Percentiles rank a stretch among this genome's conserved stretches.
These are phyloP conservation scores for Zangia roseola DNA, from an alignment of 768 basidiomycete genomes.

Conservation along the genomic window DNA sequence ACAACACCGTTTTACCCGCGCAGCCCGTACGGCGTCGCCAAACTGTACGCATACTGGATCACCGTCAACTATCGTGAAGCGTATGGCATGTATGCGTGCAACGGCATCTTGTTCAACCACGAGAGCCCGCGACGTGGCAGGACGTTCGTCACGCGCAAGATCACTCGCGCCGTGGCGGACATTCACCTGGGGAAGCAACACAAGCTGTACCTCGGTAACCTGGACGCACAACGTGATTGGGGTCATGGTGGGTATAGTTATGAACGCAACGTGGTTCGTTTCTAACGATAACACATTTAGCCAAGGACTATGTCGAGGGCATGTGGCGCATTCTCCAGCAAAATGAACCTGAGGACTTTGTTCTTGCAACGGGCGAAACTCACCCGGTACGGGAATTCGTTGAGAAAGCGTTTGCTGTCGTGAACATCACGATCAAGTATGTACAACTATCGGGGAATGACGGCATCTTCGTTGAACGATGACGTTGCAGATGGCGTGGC, in stretches of 20 bases:
- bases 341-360: conserved; percentile 78
- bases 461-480: conserved; percentile 2
- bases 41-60: conserved; percentile 91
- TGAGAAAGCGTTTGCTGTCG: conserved; percentile 74
- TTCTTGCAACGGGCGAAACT: conserved; percentile 94
- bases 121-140: conserved; percentile 93
- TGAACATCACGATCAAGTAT: conserved; percentile 67
- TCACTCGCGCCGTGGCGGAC: conserved; percentile 88
- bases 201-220: conserved; percentile 90
- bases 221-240: conserved; percentile 97
- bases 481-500: conserved; percentile 68
- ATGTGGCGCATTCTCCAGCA: conserved; percentile 99
- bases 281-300: conserved; percentile 36
- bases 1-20: conserved; percentile 99
- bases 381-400: conserved; percentile 94
- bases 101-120: conserved; percentile 97
- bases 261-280: background rate
- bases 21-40: conserved; percentile 93
- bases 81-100: conserved; percentile 95
- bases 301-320: conserved; percentile 90
- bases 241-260: conserved; percentile 71
- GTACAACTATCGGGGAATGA: conserved; percentile 14
- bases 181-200: conserved; percentile 86
- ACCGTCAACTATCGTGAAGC: conserved; percentile 91
- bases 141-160: conserved; percentile 96